phyloP scores from a whole-genome alignment of 257 asterid species.

The Jacaranda mimosifolia region DNA sequence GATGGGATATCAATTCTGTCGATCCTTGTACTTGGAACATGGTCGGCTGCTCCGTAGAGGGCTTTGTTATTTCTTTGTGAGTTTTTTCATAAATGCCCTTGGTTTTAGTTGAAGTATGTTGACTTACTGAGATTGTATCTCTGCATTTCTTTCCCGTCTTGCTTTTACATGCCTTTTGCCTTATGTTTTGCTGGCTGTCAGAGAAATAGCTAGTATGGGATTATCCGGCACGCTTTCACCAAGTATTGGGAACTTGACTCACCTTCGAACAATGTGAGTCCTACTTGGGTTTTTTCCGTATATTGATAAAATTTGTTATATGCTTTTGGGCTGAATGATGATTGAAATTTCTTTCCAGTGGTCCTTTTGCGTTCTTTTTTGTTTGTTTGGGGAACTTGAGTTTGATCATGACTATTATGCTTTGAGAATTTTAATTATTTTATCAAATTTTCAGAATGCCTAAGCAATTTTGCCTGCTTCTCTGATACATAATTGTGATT shows the following conservation, averaged over 20 bases:
- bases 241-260: conserved; percentile 79
- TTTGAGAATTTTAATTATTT: background rate
- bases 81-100: conserved; percentile 31
- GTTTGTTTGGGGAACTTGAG: too few relatives aligned
- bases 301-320: background rate
- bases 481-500: too few relatives aligned
- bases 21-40: conserved; percentile 99
- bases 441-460: too few relatives aligned
- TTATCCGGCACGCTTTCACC: conserved; percentile 84
- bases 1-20: conserved; percentile 97
- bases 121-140: background rate
- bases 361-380: too few relatives aligned
- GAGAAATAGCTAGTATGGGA: conserved; percentile 89
- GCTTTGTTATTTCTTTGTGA: conserved; percentile 88
- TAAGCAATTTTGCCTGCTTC: too few relatives aligned
- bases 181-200: conserved; percentile 38
- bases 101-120: background rate
- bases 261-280: conserved; percentile 82
- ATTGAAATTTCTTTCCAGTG: background rate
- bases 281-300: conserved; percentile 1
- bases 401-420: background rate
- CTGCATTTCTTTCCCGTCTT: background rate
- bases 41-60: conserved; percentile 85
- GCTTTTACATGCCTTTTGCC: background rate
- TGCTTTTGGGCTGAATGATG: conserved; percentile 11